phyloP scores from a whole-genome alignment of 805 yeast species.

The Ascoidea asiatica region DNA sequence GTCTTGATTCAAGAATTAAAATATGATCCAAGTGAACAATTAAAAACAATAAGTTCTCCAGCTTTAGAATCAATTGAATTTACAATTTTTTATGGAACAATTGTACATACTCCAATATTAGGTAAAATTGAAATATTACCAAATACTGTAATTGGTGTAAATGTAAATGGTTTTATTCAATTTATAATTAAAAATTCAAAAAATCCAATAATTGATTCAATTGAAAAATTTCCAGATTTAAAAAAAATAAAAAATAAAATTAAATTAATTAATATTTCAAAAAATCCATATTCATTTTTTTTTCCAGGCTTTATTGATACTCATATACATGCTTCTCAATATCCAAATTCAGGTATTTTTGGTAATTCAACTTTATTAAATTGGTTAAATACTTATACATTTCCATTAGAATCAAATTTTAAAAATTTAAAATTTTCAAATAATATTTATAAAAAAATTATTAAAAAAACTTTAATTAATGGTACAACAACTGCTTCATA shows the following conservation, averaged over 20 bases:
- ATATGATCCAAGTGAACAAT: too few species aligned
- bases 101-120: conserved; percentile 56
- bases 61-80: conserved; percentile 6
- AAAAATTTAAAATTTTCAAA: conserved; percentile 38
- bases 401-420: conserved; percentile 72
- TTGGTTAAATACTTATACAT: conserved; percentile 82
- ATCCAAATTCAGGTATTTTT: conserved; percentile 72
- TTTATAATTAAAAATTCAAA: conserved; percentile 17
- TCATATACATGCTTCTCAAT: conserved; percentile 78
- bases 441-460: conserved; percentile 50
- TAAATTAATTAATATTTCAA: conserved; percentile 20
- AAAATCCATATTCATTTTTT: conserved; percentile 37
- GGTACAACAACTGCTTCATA: conserved; percentile 94
- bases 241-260: too few species aligned
- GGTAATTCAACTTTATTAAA: conserved; percentile 76
- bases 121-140: conserved; percentile 42
- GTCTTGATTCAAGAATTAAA: too few species aligned
- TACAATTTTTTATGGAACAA: conserved; percentile 52
- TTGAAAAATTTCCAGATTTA: too few species aligned
- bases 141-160: conserved; percentile 41
- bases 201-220: too few species aligned
- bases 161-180: conserved; percentile 37
- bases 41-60: too few species aligned
- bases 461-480: conserved; percentile 51
- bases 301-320: conserved; percentile 79